phyloP scores from a whole-genome alignment of 2,329 filamentous ascomycete species.

The Ophiostoma perfectum region DNA sequence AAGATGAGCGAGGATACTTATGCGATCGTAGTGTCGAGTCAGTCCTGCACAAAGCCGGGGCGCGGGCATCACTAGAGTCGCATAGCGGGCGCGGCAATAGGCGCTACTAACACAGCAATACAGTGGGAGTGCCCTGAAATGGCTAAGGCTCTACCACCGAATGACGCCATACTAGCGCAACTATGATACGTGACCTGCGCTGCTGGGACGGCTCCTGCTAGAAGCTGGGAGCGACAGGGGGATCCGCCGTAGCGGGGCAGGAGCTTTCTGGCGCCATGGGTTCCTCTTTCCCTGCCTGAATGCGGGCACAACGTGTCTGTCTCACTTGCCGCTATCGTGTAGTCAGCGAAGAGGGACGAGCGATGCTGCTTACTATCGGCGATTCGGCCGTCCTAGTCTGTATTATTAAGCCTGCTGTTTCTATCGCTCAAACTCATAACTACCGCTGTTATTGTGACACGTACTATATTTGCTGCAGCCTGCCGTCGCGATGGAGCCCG shows the following conservation, averaged over 20 bases:
- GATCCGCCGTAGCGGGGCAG: neutral
- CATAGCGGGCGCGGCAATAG: neutral
- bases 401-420: neutral
- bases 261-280: neutral
- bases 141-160: slow-evolving; percentile 10
- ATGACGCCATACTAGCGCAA: slow-evolving; percentile 24
- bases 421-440: neutral
- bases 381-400: neutral
- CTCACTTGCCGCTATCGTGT: neutral
- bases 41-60: neutral
- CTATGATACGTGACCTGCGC: too few relatives aligned
- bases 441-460: neutral
- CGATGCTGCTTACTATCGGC: slow-evolving; percentile 7
- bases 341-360: neutral
- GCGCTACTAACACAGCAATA: neutral
- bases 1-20: neutral
- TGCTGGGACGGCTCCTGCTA: neutral
- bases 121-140: neutral
- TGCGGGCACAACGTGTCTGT: slow-evolving; percentile 1
- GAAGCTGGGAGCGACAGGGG: neutral
- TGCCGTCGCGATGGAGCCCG: neutral
- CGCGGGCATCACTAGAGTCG: neutral
- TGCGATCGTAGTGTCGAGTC: neutral
- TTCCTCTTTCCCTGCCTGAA: neutral
- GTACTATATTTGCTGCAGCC: neutral